A percentile compares a stretch with the other conserved stretches of the same genome.
These are phyloP conservation scores for Theileria sp. DNA, from an alignment of 169 alveolate species.

Conservation along the genomic window DNA sequence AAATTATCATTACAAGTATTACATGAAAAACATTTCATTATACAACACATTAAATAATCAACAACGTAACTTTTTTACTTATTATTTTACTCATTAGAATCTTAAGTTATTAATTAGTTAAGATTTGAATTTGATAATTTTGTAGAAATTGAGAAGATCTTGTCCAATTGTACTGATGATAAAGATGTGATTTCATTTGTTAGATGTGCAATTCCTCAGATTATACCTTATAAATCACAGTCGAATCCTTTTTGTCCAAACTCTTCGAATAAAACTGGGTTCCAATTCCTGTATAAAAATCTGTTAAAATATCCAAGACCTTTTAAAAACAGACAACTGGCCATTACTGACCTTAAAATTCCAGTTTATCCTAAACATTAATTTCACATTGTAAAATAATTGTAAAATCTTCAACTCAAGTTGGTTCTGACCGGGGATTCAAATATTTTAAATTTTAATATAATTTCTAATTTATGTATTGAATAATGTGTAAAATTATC, in stretches of 20 bases:
- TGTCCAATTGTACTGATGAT: neutral
- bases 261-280: slow-evolving; percentile 67
- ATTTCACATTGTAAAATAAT: neutral
- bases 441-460: neutral
- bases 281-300: slow-evolving; percentile 42
- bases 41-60: slow-evolving; percentile 48
- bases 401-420: neutral
- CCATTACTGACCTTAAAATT: slow-evolving; percentile 72
- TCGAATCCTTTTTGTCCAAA: slow-evolving; percentile 71
- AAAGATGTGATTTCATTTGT: slow-evolving; percentile 23
- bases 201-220: slow-evolving; percentile 69
- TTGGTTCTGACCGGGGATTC: neutral
- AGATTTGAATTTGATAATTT: neutral
- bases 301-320: slow-evolving; percentile 64
- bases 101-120: neutral
- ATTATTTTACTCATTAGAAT: neutral
- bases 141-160: slow-evolving; percentile 9
- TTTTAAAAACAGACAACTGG: slow-evolving; percentile 54
- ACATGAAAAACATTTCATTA: slow-evolving; percentile 50
- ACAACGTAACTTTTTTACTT: slow-evolving; percentile 29
- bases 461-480: neutral
- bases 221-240: slow-evolving; percentile 64
- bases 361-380: slow-evolving; percentile 72
- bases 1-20: slow-evolving; percentile 61
- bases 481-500: neutral